phyloP scores from a whole-genome alignment of 1,284 basidiomycete species.

The Boletellus deceptivus region DNA sequence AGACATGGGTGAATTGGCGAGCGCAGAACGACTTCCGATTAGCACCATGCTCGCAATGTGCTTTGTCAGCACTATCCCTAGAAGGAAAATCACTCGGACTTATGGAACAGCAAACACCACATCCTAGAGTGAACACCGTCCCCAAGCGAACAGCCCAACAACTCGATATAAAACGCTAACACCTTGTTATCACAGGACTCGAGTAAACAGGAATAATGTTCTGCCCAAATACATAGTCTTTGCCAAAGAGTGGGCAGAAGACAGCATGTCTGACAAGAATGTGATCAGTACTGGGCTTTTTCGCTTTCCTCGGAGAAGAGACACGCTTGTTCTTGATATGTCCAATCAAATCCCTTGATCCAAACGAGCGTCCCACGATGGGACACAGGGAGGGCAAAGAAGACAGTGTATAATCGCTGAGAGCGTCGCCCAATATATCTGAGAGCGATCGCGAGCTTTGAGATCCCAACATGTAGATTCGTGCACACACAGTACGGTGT shows the following conservation, averaged over 20 bases:
- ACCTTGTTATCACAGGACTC: slow-evolving; percentile 8
- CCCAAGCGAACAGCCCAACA: neutral
- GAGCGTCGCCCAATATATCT: neutral
- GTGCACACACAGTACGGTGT: neutral
- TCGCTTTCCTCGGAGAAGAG: neutral
- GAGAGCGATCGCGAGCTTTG: neutral
- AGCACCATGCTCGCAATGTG: neutral
- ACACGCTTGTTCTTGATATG: slow-evolving; percentile 25
- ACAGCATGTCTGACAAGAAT: slow-evolving; percentile 20
- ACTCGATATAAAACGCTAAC: neutral
- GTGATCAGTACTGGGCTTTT: neutral
- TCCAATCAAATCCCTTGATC: slow-evolving; percentile 15
- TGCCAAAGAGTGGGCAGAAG: slow-evolving; percentile 17
- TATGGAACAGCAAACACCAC: neutral
- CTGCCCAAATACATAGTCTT: slow-evolving; percentile 21
- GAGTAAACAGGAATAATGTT: slow-evolving; percentile 24
- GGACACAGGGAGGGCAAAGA: slow-evolving; percentile 27
- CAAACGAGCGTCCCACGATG: slow-evolving; percentile 28
- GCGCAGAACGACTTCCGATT: too few relatives aligned
- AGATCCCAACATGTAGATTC: slow-evolving; percentile 1
- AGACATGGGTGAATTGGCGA: slow-evolving; percentile 52
- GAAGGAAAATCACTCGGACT: too few relatives aligned
- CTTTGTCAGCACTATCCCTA: slow-evolving; percentile 28
- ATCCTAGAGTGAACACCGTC: neutral
- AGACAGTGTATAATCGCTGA: slow-evolving; percentile 26